Evolutionary conservation across 1,139 yeast genomes (phyloP).

Genomic region (Lodderomyces pseudojiufengensis): DNA sequence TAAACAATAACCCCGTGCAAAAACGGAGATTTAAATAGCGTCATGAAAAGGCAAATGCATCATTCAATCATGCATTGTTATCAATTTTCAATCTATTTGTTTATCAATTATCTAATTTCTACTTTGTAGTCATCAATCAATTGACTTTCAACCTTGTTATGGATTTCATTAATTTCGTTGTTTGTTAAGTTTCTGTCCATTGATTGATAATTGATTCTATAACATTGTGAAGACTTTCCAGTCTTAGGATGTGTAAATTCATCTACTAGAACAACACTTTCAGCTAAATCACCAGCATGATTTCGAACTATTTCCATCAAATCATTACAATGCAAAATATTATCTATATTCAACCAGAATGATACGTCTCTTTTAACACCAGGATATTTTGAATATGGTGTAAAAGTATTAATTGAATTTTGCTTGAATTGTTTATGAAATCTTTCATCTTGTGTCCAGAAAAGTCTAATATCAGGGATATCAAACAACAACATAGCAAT

Average conservation of each 20-base stretch:
- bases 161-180: constrained; percentile 71
- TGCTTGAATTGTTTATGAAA: constrained; percentile 68
- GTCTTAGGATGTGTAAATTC: constrained; percentile 85
- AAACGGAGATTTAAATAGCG: background rate
- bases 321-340: constrained; percentile 73
- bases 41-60: constrained; percentile 3
- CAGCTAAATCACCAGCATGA: constrained; percentile 84
- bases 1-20: too few species aligned
- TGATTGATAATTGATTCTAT: constrained; percentile 86
- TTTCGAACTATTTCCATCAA: constrained; percentile 89
- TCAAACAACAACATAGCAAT: constrained; percentile 94
- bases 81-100: background rate
- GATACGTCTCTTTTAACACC: constrained; percentile 84
- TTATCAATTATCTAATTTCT: constrained; percentile 49
- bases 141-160: constrained; percentile 56
- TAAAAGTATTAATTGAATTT: constrained; percentile 67
- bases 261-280: constrained; percentile 76
- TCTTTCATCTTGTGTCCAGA: constrained; percentile 85
- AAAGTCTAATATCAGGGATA: constrained; percentile 88
- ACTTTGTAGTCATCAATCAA: constrained; percentile 53
- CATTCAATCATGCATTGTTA: background rate
- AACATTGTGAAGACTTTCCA: constrained; percentile 73
- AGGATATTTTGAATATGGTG: constrained; percentile 89
- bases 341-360: constrained; percentile 69
- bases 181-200: constrained; percentile 92